These are phyloP conservation scores for Podaxis sp. DNA, from an alignment of 768 basidiomycete species.

Conservation along the genomic window DNA sequence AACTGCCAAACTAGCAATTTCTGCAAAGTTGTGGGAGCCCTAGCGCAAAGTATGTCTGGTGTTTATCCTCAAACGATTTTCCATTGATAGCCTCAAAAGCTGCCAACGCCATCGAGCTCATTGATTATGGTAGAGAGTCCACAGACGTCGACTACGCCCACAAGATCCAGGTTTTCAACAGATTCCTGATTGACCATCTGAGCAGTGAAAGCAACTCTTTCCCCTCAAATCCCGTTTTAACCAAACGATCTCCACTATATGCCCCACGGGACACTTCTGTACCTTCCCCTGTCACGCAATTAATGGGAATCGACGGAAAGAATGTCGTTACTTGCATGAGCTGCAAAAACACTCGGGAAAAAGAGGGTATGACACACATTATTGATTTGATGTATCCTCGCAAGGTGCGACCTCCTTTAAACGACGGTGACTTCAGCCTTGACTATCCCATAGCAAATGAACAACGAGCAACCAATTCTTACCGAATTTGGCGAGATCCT, in stretches of 20 bases:
- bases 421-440: background rate
- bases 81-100: slow-evolving; percentile 32
- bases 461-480: slow-evolving; percentile 17
- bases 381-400: slow-evolving; percentile 87
- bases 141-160: slow-evolving; percentile 77
- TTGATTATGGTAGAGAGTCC: slow-evolving; percentile 82
- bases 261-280: slow-evolving; percentile 26
- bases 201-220: slow-evolving; percentile 68
- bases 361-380: slow-evolving; percentile 79
- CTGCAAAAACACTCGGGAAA: slow-evolving; percentile 70
- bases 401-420: slow-evolving; percentile 46
- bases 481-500: slow-evolving; percentile 68
- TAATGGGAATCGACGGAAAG: slow-evolving; percentile 77
- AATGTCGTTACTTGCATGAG: slow-evolving; percentile 72
- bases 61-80: background rate
- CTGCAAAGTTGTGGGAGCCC: slow-evolving; percentile 87
- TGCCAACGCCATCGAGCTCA: slow-evolving; percentile 79
- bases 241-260: slow-evolving; percentile 27
- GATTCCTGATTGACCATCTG: slow-evolving; percentile 87
- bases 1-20: slow-evolving; percentile 99
- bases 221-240: slow-evolving; percentile 54
- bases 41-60: slow-evolving; percentile 68
- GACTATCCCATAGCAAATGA: background rate
- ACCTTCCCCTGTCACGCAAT: slow-evolving; percentile 79
- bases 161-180: slow-evolving; percentile 93